Evolutionary conservation across 164 flowering plant genomes (phyloP), one percentile per base, ranked within the genome.

Genomic region (Platanus orientalis): DNA sequence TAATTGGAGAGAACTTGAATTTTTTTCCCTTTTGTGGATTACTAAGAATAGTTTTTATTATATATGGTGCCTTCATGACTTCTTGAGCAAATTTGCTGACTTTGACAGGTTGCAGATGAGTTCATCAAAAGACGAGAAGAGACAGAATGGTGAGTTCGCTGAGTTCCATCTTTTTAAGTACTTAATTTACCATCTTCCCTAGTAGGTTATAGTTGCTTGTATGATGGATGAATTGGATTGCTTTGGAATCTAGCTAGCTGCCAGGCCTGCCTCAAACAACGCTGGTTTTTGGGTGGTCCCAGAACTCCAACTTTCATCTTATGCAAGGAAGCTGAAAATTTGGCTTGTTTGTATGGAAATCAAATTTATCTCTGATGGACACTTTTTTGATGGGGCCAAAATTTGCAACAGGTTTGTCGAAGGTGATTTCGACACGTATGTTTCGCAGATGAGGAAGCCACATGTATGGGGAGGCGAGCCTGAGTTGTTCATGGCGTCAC

Each of bases 401-500:
- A 23, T 54, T 57, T 10, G 13, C 7, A 12, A 56, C 81, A 94
- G 98, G 97, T 94, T 94, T 76, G 68, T 94, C 26, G 99, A 94
- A 79, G 96, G 99, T 68, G 92, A 94, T 81, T 94, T 94, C 60
- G 93, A 94, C 59, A 65, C 81, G 2, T 91, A 94, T 63, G 82
- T 94, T 50, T 71, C 88, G n/a, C 79, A 83, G 57, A 91, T 94
- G 28, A 78, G 97, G 69, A 85, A 89, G 74, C 89, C 99, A 30
- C 92, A 87, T 70, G 87, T 88, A 9, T 94, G 99, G 99, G 99
- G 99, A 53, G 99, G 99, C 39, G 99, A 94, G 65, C 99, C 99
- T 54, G 99, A 94, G 74, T 75, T 94, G 61, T 70, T 94, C 70
- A 89, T 94, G 85, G 92, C 95, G 53, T 91, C 97, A 24, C 99